phyloP scores from a whole-genome alignment of 1,284 basidiomycete genomes.

The Athelia psychrophila region DNA sequence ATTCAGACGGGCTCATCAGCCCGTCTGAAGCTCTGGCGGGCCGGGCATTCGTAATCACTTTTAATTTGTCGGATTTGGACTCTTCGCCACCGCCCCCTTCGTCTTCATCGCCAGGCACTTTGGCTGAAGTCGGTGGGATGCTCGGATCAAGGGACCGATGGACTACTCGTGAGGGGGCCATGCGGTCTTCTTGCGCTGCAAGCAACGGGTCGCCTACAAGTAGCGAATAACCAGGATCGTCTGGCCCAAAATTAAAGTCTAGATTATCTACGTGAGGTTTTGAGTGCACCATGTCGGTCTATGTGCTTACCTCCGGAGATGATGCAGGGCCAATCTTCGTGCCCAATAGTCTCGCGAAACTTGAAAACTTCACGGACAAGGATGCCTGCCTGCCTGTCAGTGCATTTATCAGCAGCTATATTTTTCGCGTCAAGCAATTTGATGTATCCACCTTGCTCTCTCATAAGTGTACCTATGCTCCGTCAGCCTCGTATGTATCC shows the following conservation, averaged over 20 bases:
- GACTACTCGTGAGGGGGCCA: slow-evolving; percentile 74
- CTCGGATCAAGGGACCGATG: slow-evolving; percentile 77
- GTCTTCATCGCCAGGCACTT: slow-evolving; percentile 42
- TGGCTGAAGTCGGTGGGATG: slow-evolving; percentile 27
- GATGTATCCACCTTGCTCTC: slow-evolving; percentile 61
- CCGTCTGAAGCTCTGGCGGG: slow-evolving; percentile 62
- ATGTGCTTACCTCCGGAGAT: slow-evolving; percentile 72
- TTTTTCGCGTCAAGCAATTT: slow-evolving; percentile 4
- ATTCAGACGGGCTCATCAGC: slow-evolving; percentile 62
- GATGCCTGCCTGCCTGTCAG: slow-evolving; percentile 61
- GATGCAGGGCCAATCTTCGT: slow-evolving; percentile 70
- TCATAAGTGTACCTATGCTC: slow-evolving; percentile 79
- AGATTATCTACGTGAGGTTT: too few relatives aligned
- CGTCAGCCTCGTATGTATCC: slow-evolving; percentile 4
- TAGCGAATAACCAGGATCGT: slow-evolving; percentile 85
- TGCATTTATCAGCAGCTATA: neutral
- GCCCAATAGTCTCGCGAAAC: slow-evolving; percentile 51
- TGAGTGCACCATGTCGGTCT: neutral
- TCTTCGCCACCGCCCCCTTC: slow-evolving; percentile 37
- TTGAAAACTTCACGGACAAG: slow-evolving; percentile 63
- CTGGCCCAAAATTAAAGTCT: slow-evolving; percentile 95
- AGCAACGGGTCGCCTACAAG: slow-evolving; percentile 61
- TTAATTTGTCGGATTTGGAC: slow-evolving; percentile 65
- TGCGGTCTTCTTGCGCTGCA: slow-evolving; percentile 45
- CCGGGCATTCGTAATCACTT: slow-evolving; percentile 78